Evolutionary conservation across 2,329 filamentous ascomycete genomes (phyloP), one percentile per base, ranked within the genome.

Genomic region (Ascochyta viciae-villosae): DNA sequence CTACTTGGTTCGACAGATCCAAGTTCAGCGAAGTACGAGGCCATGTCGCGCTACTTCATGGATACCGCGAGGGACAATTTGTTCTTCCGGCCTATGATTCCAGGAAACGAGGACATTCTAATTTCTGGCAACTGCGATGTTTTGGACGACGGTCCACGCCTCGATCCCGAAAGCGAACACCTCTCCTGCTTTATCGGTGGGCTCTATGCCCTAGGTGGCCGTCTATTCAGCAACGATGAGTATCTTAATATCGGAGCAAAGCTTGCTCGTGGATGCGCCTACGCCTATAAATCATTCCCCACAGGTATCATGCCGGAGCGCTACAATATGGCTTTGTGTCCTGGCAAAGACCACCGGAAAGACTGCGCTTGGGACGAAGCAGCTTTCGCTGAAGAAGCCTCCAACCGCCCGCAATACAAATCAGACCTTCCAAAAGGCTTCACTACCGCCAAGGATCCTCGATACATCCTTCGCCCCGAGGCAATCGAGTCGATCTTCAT

Each of bases 241-340:
- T 84, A 87, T 61, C 72, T 87, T 55, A 76, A 81, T 3, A 77
- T 84, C 29, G 85, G 83, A 19, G 75, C 75, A 49, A 82, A 84
- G 65, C 74, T 87, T 24, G 84, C 83, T 0, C 80, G 85, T 42
- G 85, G 83, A 13, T 87, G 85, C 67, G 78, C 84, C 26, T 87
- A 84, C 80, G 81, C 84, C 3, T 87, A 87, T 65, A 77, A 82
- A 58, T 77, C 79, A 4, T 80, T 83, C 8, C 79, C 80, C 1
- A 78, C 81, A 1, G 84, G 84, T 1, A 80, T 87, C 50, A 87
- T 87, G 85, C 83, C 85, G 0, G 85, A 87, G 63, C 71, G 76
- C 29, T 85, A 85, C 66, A 73, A 79, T 33, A 76, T 86, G 63
- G 64, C 82, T 6, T 78, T 82, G 3, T 87, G 85, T 62, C 66